These are phyloP conservation scores for Epicoccum sorghinum DNA, from an alignment of 2,329 filamentous ascomycete species.

Conservation along the genomic window DNA sequence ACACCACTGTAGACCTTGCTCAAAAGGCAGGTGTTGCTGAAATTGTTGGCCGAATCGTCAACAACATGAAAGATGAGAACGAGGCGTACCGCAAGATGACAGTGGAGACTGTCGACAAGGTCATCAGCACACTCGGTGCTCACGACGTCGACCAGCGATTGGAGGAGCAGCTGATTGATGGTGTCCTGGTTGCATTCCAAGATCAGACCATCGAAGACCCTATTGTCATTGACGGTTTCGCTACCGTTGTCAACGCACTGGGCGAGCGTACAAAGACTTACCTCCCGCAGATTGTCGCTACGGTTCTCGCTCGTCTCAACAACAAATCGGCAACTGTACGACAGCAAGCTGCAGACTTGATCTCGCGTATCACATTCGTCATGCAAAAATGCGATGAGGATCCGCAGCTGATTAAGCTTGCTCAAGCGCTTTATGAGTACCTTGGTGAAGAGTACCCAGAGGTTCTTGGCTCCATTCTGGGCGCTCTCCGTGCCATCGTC, in stretches of 20 bases:
- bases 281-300: conserved; percentile 94
- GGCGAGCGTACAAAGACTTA: conserved; percentile 95
- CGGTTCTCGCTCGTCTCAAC: conserved; percentile 94
- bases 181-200: conserved; percentile 94
- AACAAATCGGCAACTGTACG: conserved; percentile 97
- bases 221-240: conserved; percentile 95
- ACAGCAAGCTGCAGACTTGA: conserved; percentile 94
- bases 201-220: conserved; percentile 97
- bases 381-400: conserved; percentile 99
- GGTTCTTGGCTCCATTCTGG: conserved; percentile 93
- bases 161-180: conserved; percentile 92
- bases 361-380: conserved; percentile 95
- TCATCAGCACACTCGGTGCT: conserved; percentile 89
- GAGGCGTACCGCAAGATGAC: conserved; percentile 99
- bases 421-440: conserved; percentile 95
- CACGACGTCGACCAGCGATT: conserved; percentile 92
- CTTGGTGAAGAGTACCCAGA: conserved; percentile 98
- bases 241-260: conserved; percentile 94
- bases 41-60: conserved; percentile 90
- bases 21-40: conserved; percentile 98
- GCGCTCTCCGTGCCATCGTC: conserved; percentile 92
- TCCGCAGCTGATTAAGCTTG: conserved; percentile 91
- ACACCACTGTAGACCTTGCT: conserved; percentile 95
- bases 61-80: conserved; percentile 96
- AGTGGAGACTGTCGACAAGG: conserved; percentile 95